A percentile compares a stretch with the other conserved stretches of the same genome.
Conservation (phyloP, 202 grass and related monocot genomes). For the Eragrostis tef region DNA sequence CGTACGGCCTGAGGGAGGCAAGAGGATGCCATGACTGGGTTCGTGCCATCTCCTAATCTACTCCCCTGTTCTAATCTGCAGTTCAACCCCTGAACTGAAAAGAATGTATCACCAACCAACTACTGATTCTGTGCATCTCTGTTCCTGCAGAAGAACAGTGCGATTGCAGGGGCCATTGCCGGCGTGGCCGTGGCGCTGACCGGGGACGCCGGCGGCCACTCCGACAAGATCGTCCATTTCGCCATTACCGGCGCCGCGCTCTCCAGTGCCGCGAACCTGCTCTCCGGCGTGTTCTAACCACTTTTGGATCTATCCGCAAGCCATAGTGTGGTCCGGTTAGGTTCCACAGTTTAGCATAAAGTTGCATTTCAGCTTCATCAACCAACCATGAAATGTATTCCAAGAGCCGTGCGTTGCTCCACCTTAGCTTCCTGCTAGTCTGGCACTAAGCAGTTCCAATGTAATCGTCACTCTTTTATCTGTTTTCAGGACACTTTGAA, state of each 20-base stretch:
- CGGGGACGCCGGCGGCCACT: conserved; percentile 35
- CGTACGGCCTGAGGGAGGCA: conserved; percentile 62
- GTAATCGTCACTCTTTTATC: not conserved
- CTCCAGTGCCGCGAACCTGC: conserved; percentile 52
- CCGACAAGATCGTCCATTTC: conserved; percentile 64
- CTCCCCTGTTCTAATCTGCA: not conserved
- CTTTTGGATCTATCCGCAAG: not conserved
- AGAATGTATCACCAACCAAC: not conserved
- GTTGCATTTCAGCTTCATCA: not conserved
- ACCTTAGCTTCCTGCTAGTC: not conserved
- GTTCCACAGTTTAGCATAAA: not conserved
- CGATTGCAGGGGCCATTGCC: conserved; percentile 50
- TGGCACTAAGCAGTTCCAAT: not conserved
- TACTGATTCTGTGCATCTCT: not conserved
- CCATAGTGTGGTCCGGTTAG: not conserved
- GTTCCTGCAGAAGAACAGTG: conserved; percentile 66
- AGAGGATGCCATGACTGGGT: conserved; percentile 77
- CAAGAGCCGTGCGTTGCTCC: not conserved
- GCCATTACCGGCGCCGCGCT: conserved; percentile 67
- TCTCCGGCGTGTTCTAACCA: conserved; percentile 50
- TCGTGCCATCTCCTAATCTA: not conserved
- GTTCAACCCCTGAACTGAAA: not conserved
- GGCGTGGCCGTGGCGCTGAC: conserved; percentile 62
- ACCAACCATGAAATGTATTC: conserved; percentile 15
- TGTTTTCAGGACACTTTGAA: conserved; percentile 3